Conservation (phyloP, 768 basidiomycete genomes). For the Mrakia gelida region DNA sequence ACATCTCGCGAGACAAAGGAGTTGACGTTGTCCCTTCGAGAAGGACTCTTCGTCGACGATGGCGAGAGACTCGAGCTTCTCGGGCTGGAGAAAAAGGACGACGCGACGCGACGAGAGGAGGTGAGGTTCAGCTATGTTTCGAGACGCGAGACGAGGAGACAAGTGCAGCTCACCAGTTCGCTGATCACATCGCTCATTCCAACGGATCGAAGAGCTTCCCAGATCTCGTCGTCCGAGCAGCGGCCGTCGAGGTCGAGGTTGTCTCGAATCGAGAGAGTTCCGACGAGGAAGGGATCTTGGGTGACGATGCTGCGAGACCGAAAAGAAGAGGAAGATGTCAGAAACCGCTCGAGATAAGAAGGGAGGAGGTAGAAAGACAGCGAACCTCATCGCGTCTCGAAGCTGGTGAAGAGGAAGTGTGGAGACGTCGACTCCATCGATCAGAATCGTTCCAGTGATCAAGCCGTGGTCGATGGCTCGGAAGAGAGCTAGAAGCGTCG, state of each 20-base stretch:
- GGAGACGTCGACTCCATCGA: conserved; percentile 35
- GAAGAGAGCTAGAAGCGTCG: conserved; percentile 35
- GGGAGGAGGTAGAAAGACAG: not conserved
- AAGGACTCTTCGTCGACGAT: conserved; percentile 33
- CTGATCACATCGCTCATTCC: conserved; percentile 11
- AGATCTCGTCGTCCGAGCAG: conserved; percentile 34
- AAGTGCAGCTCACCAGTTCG: not conserved
- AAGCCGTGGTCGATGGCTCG: conserved; percentile 33
- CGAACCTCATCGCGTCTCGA: conserved; percentile 31
- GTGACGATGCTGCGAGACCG: conserved; percentile 29
- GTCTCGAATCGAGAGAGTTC: conserved; percentile 31
- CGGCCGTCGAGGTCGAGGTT: conserved; percentile 35
- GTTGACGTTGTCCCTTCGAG: conserved; percentile 37
- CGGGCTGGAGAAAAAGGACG: not conserved
- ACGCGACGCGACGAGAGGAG: too few relatives aligned
- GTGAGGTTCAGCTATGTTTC: not conserved
- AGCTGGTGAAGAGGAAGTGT: conserved; percentile 28
- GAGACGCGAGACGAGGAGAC: too few relatives aligned
- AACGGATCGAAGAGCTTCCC: conserved; percentile 33
- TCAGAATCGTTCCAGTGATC: conserved; percentile 24
- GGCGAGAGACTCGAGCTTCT: conserved; percentile 32
- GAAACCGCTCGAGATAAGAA: too few relatives aligned
- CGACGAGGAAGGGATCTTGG: conserved; percentile 12
- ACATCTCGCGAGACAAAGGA: conserved; percentile 35
- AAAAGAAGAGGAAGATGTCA: not conserved